phyloP scores from a whole-genome alignment of 2,329 filamentous ascomycete species.

The Diplocarpon mali region DNA sequence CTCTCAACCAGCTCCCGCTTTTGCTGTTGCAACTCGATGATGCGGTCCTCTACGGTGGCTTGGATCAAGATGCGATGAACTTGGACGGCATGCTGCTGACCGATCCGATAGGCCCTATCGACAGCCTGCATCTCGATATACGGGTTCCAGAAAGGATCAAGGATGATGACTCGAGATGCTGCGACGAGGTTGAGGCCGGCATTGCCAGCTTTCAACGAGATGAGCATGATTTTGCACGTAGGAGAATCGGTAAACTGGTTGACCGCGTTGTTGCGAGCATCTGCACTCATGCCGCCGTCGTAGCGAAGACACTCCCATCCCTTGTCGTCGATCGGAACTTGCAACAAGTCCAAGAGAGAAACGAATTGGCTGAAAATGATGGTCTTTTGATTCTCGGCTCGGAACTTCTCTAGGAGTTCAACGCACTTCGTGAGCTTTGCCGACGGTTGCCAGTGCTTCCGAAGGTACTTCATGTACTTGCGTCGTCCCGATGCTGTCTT shows the following conservation, averaged over 20 bases:
- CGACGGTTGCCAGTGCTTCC: conserved; percentile 63
- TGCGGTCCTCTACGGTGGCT: conserved; percentile 79
- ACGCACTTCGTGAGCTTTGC: conserved; percentile 63
- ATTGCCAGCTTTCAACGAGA: conserved; percentile 66
- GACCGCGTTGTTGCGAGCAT: conserved; percentile 55
- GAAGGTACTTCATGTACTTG: conserved; percentile 61
- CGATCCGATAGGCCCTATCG: conserved; percentile 80
- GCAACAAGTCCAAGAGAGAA: conserved; percentile 64
- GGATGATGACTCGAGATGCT: conserved; percentile 76
- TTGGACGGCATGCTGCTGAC: conserved; percentile 61
- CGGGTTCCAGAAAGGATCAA: conserved; percentile 92
- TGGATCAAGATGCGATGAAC: conserved; percentile 71
- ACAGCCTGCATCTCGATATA: conserved; percentile 89
- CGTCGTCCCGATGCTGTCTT: conserved; percentile 54
- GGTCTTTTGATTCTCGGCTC: conserved; percentile 53
- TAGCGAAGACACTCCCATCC: conserved; percentile 49
- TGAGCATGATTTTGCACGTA: conserved; percentile 28
- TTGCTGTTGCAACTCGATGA: conserved; percentile 64
- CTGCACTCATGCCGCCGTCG: conserved; percentile 63
- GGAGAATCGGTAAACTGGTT: conserved; percentile 50
- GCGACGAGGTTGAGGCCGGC: conserved; percentile 77
- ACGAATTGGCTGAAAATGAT: conserved; percentile 80
- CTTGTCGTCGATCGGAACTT: conserved; percentile 55
- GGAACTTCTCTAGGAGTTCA: conserved; percentile 42
- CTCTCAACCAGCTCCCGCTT: conserved; percentile 69